Percentiles rank a stretch among this genome's conserved stretches.
Evolutionary conservation across 441 rosid species (phyloP).

Genomic region (Daphne laureola): DNA sequence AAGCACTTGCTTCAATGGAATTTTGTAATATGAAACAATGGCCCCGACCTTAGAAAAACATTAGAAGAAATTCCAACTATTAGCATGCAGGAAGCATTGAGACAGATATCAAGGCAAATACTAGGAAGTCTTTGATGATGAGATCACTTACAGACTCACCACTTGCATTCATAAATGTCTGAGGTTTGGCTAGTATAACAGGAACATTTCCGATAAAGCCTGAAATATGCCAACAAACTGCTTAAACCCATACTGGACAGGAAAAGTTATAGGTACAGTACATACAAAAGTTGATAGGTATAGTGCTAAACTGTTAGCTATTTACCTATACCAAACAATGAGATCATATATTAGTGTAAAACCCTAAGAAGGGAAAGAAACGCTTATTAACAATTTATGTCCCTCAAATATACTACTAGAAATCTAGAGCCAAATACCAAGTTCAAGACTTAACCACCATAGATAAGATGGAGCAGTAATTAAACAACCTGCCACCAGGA

Average conservation of each 20-base stretch:
- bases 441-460: too few species aligned
- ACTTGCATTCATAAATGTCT: slow-evolving; percentile 89
- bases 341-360: too few species aligned
- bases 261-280: neutral
- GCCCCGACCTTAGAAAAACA: slow-evolving; percentile 63
- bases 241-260: neutral
- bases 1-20: slow-evolving; percentile 87
- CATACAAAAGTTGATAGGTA: neutral
- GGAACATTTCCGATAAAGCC: slow-evolving; percentile 79
- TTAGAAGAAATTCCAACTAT: slow-evolving; percentile 10
- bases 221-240: slow-evolving; percentile 18
- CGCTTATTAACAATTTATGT: too few species aligned
- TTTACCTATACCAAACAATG: too few species aligned
- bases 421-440: too few species aligned
- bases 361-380: too few species aligned
- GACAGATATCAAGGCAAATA: slow-evolving; percentile 10
- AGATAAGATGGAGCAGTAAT: too few species aligned
- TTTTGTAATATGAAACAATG: slow-evolving; percentile 76
- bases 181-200: slow-evolving; percentile 90
- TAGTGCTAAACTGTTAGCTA: too few species aligned
- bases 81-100: slow-evolving; percentile 7
- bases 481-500: too few species aligned
- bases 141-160: slow-evolving; percentile 94
- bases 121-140: slow-evolving; percentile 18
- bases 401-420: too few species aligned